Conservation (phyloP, 306 rosid species). For the Prunus armeniaca region DNA sequence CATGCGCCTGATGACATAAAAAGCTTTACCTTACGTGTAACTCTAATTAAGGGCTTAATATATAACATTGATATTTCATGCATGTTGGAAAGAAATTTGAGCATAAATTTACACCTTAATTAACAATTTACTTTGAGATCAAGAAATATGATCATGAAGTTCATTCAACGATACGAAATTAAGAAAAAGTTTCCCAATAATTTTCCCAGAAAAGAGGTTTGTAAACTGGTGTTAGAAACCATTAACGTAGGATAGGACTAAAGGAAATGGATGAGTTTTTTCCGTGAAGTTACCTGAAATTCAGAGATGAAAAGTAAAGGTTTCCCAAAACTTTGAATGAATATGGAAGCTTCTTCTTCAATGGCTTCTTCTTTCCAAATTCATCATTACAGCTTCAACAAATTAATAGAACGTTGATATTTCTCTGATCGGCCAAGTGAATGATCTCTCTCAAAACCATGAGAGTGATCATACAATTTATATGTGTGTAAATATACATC, state of each 20-base stretch:
- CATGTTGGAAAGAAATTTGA: neutral
- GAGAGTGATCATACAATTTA: neutral
- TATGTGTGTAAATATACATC: neutral
- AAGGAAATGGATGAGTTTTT: neutral
- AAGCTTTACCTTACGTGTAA: too few relatives aligned
- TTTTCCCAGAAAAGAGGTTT: neutral
- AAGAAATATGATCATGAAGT: neutral
- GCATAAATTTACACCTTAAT: neutral
- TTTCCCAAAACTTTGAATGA: neutral
- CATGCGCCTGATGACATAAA: neutral
- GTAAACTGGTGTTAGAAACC: neutral
- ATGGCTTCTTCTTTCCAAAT: neutral
- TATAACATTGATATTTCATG: too few relatives aligned
- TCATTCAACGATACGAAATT: neutral
- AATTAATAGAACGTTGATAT: neutral
- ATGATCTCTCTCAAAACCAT: too few relatives aligned
- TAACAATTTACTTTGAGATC: neutral
- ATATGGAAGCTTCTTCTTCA: neutral
- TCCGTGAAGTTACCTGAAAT: constrained; percentile 2
- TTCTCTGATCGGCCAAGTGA: neutral
- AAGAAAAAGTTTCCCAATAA: neutral
- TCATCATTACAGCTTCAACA: neutral
- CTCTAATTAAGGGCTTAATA: too few relatives aligned
- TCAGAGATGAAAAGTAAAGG: neutral
- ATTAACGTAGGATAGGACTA: neutral